Evolutionary conservation across 2,329 filamentous ascomycete species (phyloP), one percentile per base, ranked within the genome.

Genomic region (Lasiodiplodia hormozganensis): DNA sequence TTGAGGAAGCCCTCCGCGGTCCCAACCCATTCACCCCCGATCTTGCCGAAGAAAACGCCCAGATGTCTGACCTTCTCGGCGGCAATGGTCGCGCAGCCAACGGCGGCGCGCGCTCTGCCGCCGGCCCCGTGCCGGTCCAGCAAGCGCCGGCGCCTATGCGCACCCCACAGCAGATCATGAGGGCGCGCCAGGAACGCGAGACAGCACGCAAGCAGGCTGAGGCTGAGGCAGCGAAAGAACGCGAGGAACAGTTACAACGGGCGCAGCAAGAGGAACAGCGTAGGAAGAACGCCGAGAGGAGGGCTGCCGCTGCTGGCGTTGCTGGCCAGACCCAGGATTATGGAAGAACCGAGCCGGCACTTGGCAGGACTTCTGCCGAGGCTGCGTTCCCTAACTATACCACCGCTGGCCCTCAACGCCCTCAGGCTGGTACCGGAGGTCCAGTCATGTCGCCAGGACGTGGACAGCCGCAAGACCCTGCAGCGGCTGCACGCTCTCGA

Each of bases 121-220:
- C 81, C 66, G 86, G 84, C 23, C 83, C 85, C 16, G 84, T 86
- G 21, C 84, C 86, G n/a, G 84, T 87, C 31, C 82, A 82, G 71
- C 80, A 81, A 69, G 80, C 81, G 70, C 83, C 80, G 69, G 76
- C 79, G 69, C 89, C 91, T 31, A 92, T 97, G 70, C 88, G 91
- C 73, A 94, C 94, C 43, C 95, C 95, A 18, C 89, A 92, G 72
- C 92, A 95, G 82, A 95, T 98, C 75, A 97, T 97, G 94, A 89
- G 92, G 79, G 90, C 94, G 77, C 90, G 94, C 68, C 87, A 88
- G 67, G 92, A 92, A 72, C 87, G 94, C 70, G 93, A 96, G 79
- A 52, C 43, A 40, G 88, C 90, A 31, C 84, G 90, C 69, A 87
- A 88, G 71, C 86, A 87, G 73, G 90, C 90, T 54, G 89, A 92